Percentiles rank a stretch among this genome's conserved stretches.
Evolutionary conservation across 2,329 filamentous ascomycete species (phyloP).

Genomic region (Trichoderma citrinoviride): DNA sequence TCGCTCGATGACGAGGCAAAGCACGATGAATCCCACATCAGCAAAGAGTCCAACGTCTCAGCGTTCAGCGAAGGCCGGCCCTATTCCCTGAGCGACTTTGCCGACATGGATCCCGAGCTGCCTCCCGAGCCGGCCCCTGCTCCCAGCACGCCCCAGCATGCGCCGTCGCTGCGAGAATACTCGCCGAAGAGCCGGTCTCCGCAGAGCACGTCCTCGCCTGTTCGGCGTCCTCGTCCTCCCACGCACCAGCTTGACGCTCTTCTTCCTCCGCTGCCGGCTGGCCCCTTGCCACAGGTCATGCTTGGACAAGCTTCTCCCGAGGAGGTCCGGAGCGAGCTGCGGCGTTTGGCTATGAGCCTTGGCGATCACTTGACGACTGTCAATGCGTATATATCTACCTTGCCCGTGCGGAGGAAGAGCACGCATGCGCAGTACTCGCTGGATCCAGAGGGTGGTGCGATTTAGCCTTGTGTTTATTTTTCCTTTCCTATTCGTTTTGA

Average conservation of each 20-base stretch:
- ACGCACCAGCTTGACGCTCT: slow-evolving; percentile 17
- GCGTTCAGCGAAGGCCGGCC: slow-evolving; percentile 28
- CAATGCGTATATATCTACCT: slow-evolving; percentile 43
- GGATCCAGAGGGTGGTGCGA: slow-evolving; percentile 16
- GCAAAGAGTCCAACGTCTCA: slow-evolving; percentile 20
- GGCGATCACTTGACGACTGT: slow-evolving; percentile 48
- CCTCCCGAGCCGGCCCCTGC: slow-evolving; percentile 34
- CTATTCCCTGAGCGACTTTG: slow-evolving; percentile 42
- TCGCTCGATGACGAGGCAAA: slow-evolving; percentile 26
- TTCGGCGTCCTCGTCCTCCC: background rate
- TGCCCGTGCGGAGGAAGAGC: slow-evolving; percentile 39
- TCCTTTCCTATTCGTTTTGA: background rate
- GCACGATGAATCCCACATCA: slow-evolving; percentile 20
- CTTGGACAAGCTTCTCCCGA: slow-evolving; percentile 52
- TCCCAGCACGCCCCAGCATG: slow-evolving; percentile 23
- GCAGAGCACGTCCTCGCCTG: slow-evolving; percentile 24
- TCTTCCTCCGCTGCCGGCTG: slow-evolving; percentile 42
- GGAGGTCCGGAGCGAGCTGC: slow-evolving; percentile 52
- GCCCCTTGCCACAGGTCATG: slow-evolving; percentile 52
- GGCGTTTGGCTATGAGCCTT: slow-evolving; percentile 49
- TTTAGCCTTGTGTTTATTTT: background rate
- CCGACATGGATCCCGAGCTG: slow-evolving; percentile 41
- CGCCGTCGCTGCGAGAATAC: slow-evolving; percentile 25
- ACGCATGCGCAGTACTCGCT: slow-evolving; percentile 29
- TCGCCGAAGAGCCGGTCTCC: slow-evolving; percentile 24